Conservation (phyloP, 768 basidiomycete species). For the Panaeolus papilionaceus region DNA sequence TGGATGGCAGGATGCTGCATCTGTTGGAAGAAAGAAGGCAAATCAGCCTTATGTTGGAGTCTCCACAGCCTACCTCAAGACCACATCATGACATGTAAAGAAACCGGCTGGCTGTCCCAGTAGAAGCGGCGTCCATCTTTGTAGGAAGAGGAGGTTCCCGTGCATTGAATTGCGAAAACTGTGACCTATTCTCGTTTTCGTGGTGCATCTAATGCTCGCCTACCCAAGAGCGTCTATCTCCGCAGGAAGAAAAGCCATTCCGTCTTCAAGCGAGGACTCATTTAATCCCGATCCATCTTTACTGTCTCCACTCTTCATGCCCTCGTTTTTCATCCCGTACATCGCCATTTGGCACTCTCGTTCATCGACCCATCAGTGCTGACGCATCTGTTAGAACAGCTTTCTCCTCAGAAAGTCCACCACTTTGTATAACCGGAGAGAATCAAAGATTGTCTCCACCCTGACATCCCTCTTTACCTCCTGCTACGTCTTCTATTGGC, state of each 20-base stretch:
- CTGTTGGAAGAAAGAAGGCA: background rate
- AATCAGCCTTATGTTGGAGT: background rate
- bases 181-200: background rate
- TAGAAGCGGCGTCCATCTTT: background rate
- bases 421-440: slow-evolving; percentile 82
- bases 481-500: slow-evolving; percentile 88
- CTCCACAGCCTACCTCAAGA: background rate
- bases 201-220: background rate
- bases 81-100: background rate
- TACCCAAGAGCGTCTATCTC: background rate
- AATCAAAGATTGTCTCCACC: slow-evolving; percentile 85
- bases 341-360: slow-evolving; percentile 19
- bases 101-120: background rate
- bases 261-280: slow-evolving; percentile 1
- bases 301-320: background rate
- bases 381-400: slow-evolving; percentile 47
- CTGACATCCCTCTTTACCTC: slow-evolving; percentile 91
- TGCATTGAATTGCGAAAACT: background rate
- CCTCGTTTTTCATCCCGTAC: background rate
- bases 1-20: background rate
- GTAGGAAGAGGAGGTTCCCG: background rate
- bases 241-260: background rate
- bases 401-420: slow-evolving; percentile 85
- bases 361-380: slow-evolving; percentile 14
- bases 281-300: slow-evolving; percentile 8